Base-by-base conservation (phyloP, 257 asterid species). In the Cordia subcordata region DNA sequence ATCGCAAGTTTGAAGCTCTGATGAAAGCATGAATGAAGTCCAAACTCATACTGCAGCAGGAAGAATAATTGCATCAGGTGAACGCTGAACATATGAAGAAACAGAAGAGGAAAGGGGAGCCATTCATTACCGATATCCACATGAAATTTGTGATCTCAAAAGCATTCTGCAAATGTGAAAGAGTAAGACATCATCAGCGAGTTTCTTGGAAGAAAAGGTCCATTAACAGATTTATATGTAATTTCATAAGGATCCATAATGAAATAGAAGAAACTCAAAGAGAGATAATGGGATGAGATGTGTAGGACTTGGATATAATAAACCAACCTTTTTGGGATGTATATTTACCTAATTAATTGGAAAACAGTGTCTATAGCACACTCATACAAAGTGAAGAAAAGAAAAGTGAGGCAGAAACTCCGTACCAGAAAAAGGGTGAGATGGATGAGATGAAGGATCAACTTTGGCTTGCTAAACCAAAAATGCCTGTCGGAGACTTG, bases 121-220 rank as follows among this genome's bases (percentile, higher is more conserved):
- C 35, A 13, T 17, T 62, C 16, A 40, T 54, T 86, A 88, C 99
- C 84, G 89, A 73, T 57, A 84, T 92, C 96, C 96, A 92, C 16
- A 92, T 62, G 81, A 86, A 88, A 69, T 86, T 81, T 1, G 99
- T 92, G 49, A 92, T 86, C 87, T 92, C 99, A 32, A 92, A 92
- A 5, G 99, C 96, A 70, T 92, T 92, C 96, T 91, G 94, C 51
- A 67, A 59, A 65, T 22, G 49, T 10, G 46, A 56, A 57, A 59
- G 37, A 59, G 52, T 49, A 18, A 33, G 19, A 23, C 11, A 9
- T 50, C 42, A 56, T 65, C 49, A 70, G 72, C 32, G 50, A 27
- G 17, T 49, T 21, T n/a, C 13, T 45, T 11, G 17, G 16, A 22
- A 61, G 13, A 40, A 18, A 22, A 44, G 15, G 52, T 16, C 4